Conservation (phyloP, 345 rosid genomes). For the Gynandropsis gynandra region DNA sequence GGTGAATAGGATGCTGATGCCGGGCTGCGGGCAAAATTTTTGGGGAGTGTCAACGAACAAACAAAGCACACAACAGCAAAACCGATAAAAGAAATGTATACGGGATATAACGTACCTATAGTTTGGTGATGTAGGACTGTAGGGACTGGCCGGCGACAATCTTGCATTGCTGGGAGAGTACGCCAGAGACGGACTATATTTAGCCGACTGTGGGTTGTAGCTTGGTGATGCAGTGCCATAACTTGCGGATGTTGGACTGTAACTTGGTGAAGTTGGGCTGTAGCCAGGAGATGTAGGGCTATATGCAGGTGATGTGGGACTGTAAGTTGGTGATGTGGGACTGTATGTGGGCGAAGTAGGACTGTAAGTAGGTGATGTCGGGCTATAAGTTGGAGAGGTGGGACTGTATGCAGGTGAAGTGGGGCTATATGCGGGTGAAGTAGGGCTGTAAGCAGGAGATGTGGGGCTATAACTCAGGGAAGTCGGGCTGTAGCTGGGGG, state of each 20-base stretch:
- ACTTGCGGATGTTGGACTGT: constrained; percentile 74
- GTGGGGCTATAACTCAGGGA: constrained; percentile 76
- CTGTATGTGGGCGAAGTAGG: constrained; percentile 85
- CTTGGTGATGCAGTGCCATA: constrained; percentile 70
- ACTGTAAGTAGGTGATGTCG: constrained; percentile 77
- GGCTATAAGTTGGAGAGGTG: constrained; percentile 75
- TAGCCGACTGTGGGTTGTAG: constrained; percentile 50
- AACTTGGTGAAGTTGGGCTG: constrained; percentile 73
- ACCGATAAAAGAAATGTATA: constrained; percentile 20
- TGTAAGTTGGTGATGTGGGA: constrained; percentile 66
- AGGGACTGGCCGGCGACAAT: constrained; percentile 79
- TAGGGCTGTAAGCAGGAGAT: constrained; percentile 68
- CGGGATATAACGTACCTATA: constrained; percentile 43
- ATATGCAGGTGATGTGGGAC: constrained; percentile 71
- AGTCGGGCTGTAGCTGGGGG: constrained; percentile 74
- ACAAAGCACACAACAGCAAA: constrained; percentile 6
- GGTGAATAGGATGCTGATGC: constrained; percentile 89
- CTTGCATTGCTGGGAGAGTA: constrained; percentile 94
- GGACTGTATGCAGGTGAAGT: constrained; percentile 85
- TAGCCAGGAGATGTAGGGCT: constrained; percentile 84
- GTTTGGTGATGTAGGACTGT: constrained; percentile 92
- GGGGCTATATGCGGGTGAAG: constrained; percentile 64
- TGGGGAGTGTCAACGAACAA: background rate
- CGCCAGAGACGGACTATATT: constrained; percentile 77
- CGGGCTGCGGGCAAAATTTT: constrained; percentile 45